Percentiles rank a stretch among this genome's conserved stretches.
phyloP scores from a whole-genome alignment of 306 rosid genomes.

The Dalbergia cultrata region DNA sequence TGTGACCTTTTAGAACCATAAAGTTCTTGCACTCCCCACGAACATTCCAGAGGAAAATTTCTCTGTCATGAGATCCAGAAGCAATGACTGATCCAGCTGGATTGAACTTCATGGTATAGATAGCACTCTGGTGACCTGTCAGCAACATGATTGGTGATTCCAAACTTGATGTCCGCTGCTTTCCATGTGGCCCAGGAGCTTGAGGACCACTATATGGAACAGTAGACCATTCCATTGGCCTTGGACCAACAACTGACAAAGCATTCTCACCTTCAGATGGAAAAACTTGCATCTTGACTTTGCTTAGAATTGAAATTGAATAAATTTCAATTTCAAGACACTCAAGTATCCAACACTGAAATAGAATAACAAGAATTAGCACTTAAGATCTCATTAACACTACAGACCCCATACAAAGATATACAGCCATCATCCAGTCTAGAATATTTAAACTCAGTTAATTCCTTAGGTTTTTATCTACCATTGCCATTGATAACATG shows the following conservation, averaged over 20 bases:
- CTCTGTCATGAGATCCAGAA: slow-evolving; percentile 95
- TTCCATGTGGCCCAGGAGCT: slow-evolving; percentile 75
- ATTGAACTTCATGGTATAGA: slow-evolving; percentile 92
- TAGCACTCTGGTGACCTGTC: slow-evolving; percentile 87
- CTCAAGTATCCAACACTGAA: slow-evolving; percentile 38
- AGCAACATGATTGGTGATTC: slow-evolving; percentile 92
- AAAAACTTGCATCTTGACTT: slow-evolving; percentile 70
- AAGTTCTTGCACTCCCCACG: slow-evolving; percentile 93
- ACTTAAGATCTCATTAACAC: slow-evolving; percentile 37
- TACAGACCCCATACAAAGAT: slow-evolving; percentile 6
- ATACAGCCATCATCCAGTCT: background rate
- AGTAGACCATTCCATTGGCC: slow-evolving; percentile 93
- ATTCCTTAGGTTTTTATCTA: background rate
- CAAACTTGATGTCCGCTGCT: slow-evolving; percentile 82
- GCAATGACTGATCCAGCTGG: slow-evolving; percentile 87
- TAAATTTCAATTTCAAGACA: slow-evolving; percentile 29
- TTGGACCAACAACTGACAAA: slow-evolving; percentile 77
- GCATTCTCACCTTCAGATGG: slow-evolving; percentile 75
- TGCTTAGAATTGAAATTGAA: slow-evolving; percentile 40
- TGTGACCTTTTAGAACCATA: slow-evolving; percentile 92
- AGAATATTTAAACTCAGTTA: background rate
- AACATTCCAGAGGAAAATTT: slow-evolving; percentile 92
- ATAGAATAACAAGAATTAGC: slow-evolving; percentile 40
- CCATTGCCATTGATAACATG: background rate
- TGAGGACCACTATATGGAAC: slow-evolving; percentile 71